phyloP scores from a whole-genome alignment of 257 asterid species.

The Salvia hispanica region DNA sequence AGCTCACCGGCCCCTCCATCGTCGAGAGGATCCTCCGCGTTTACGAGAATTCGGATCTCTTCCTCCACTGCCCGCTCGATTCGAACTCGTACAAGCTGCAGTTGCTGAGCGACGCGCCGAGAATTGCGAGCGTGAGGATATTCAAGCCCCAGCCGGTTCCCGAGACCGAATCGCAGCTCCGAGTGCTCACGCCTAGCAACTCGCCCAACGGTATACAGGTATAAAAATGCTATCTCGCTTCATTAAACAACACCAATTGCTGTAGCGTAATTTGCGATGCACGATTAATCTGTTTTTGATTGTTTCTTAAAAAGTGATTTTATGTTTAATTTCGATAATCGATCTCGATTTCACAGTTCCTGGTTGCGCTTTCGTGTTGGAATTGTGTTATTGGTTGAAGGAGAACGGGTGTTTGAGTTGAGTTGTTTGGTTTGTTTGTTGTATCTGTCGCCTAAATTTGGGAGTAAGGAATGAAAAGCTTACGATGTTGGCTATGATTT shows the following conservation, averaged over 20 bases:
- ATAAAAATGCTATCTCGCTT: neutral
- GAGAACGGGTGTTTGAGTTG: neutral
- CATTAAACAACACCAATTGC: neutral
- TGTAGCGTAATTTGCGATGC: neutral
- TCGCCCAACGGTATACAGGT: conserved; percentile 99
- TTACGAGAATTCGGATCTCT: conserved; percentile 73
- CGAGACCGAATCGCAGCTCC: conserved; percentile 55
- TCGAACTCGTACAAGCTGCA: conserved; percentile 64
- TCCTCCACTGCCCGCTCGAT: conserved; percentile 77
- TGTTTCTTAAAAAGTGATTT: conserved; percentile 2
- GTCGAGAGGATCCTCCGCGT: conserved; percentile 59
- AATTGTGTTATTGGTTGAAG: conserved; percentile 23
- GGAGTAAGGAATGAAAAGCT: conserved; percentile 1
- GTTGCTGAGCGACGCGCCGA: conserved; percentile 67
- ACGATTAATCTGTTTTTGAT: neutral
- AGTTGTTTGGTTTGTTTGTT: conserved; percentile 33
- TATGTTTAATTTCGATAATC: neutral
- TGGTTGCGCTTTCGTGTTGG: neutral
- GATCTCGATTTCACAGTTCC: conserved; percentile 6
- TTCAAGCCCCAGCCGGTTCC: conserved; percentile 58
- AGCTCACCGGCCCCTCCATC: conserved; percentile 92
- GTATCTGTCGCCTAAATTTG: conserved; percentile 28
- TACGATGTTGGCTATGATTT: conserved; percentile 18
- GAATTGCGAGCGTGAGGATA: conserved; percentile 68
- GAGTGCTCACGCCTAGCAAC: conserved; percentile 72